Evolutionary conservation across 805 yeast genomes (phyloP), one percentile per base, ranked within the genome.

Genomic region (Groenewaldozyma salmanticensis): DNA sequence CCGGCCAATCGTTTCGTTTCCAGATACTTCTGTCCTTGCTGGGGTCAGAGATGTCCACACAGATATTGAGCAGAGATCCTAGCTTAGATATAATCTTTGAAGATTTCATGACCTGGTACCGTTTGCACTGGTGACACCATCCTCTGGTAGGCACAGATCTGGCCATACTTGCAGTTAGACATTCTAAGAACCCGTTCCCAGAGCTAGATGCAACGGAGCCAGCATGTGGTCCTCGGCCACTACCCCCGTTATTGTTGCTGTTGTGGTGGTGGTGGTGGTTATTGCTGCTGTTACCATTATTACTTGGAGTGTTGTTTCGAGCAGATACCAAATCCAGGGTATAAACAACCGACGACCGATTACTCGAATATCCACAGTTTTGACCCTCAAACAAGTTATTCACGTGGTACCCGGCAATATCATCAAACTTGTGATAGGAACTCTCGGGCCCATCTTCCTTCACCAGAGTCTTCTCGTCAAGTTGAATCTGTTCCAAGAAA

Each of bases 101-200:
- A 3, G 74, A 70, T 47, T 79, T 81, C 27, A 81, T 64, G 3
- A 67, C 57, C 45, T 76, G 88, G 42, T 61, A 66, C 33, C 62
- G 61, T 5, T 66, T 62, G 50, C 81, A 76, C 27, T 63, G 64
- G 19, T 71, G 73, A 53, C 82, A 78, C 51, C 66, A 62, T 19
- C 75, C 70, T 13, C 72, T 68, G 4, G 72, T 67, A 27, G 74
- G 72, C 13, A 39, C 37, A 35, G 48, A 48, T 22, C 49, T 41
- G 19, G 55, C 58, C 21, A 57, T 38, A 15, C 53, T 47, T 5
- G 42, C 38, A 18, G 48, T 49, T 13, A 57, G 43, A n/a, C 49
- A 33, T 15, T 45, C 40, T 35, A 51, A 40, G 38, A 57, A 57
- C 17, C 29, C 19, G 18, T 24, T 33, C 3, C 40, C 42, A 6